Conservation (phyloP, 495 filamentous ascomycete species). For the Annulohypoxylon moriforme region DNA sequence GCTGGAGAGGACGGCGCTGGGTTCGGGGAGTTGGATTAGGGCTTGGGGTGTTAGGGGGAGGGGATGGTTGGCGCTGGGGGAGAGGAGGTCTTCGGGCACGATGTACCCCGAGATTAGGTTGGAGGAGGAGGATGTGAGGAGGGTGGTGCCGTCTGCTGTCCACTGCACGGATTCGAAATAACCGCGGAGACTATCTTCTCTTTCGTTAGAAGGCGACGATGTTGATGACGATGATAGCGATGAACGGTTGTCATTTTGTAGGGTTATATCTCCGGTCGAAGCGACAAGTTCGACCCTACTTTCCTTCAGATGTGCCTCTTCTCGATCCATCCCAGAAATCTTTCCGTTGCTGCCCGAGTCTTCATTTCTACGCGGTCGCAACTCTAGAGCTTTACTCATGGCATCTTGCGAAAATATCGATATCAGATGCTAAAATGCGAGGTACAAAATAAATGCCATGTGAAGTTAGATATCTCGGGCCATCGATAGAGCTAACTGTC, state of each 20-base stretch:
- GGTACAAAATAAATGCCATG: conserved; percentile 2
- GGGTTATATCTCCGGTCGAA: conserved; percentile 52
- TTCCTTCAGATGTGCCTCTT: conserved; percentile 30
- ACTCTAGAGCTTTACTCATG: neutral
- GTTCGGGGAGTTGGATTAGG: conserved; percentile 69
- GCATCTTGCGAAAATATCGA: neutral
- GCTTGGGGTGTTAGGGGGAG: conserved; percentile 70
- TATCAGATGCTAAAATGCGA: neutral
- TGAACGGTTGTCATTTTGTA: neutral
- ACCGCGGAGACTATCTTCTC: conserved; percentile 42
- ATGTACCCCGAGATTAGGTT: conserved; percentile 77
- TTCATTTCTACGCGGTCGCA: conserved; percentile 15
- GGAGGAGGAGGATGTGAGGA: conserved; percentile 79
- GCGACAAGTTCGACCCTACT: conserved; percentile 54
- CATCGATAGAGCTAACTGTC: conserved; percentile 9
- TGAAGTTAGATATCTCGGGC: neutral
- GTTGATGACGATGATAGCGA: neutral
- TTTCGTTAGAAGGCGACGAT: neutral
- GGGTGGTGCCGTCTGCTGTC: conserved; percentile 84
- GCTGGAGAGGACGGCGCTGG: conserved; percentile 75
- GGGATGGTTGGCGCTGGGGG: conserved; percentile 54
- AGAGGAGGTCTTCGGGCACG: conserved; percentile 77
- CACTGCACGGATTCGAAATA: conserved; percentile 68
- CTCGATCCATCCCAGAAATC: conserved; percentile 29
- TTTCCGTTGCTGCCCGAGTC: neutral